A percentile compares a stretch with the other conserved stretches of the same genome.
These are phyloP conservation scores for Nitzschia sp. DNA, from an alignment of 108 stramenopile genomes.

Conservation along the genomic window DNA sequence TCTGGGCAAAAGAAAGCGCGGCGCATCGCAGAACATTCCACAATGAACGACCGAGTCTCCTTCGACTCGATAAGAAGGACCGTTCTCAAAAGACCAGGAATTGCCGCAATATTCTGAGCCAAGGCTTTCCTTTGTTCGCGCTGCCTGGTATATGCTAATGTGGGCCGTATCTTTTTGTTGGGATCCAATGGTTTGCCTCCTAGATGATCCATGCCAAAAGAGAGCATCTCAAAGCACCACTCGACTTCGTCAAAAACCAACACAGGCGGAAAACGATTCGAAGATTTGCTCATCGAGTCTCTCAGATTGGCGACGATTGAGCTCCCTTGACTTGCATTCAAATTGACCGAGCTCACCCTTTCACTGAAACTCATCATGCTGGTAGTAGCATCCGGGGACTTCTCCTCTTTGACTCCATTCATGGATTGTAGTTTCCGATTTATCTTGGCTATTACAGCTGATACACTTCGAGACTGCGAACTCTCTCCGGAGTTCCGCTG, in stretches of 20 bases:
- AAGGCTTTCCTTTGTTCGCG: background rate
- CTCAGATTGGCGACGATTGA: background rate
- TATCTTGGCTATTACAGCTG: background rate
- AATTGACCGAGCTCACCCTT: background rate
- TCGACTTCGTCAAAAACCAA: slow-evolving; percentile 30
- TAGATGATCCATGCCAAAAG: slow-evolving; percentile 19
- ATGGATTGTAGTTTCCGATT: background rate
- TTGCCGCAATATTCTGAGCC: slow-evolving; percentile 2
- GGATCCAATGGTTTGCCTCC: slow-evolving; percentile 13
- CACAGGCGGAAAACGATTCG: slow-evolving; percentile 17
- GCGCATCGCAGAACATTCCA: slow-evolving; percentile 23
- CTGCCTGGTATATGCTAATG: background rate
- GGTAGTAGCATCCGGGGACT: background rate
- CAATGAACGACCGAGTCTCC: slow-evolving; percentile 5
- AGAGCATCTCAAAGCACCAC: slow-evolving; percentile 28
- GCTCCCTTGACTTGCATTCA: background rate
- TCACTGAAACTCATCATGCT: background rate
- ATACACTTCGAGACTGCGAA: background rate
- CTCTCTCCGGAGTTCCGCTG: background rate
- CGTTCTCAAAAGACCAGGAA: slow-evolving; percentile 27
- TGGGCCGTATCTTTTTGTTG: background rate
- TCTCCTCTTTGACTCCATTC: background rate
- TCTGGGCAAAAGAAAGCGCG: slow-evolving; percentile 20
- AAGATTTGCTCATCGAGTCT: background rate
- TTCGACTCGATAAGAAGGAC: slow-evolving; percentile 28